These are phyloP conservation scores for Agarophyton chilense DNA, from an alignment of 23 red algal species.

Conservation along the genomic window DNA sequence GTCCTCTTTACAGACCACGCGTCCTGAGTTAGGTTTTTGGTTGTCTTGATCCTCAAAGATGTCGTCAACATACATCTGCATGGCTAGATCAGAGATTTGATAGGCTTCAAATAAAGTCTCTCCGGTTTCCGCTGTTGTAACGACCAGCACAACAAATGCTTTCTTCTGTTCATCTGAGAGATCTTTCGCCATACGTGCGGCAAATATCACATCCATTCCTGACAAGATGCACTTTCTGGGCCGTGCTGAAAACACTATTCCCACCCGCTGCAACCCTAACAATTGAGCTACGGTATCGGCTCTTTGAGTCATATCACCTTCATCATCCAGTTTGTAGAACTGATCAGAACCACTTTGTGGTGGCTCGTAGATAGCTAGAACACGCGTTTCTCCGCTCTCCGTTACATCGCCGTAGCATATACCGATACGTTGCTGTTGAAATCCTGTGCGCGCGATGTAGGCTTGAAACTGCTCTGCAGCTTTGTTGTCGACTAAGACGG, in stretches of 20 bases:
- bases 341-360: slow-evolving; percentile 83
- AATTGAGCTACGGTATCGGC: slow-evolving; percentile 77
- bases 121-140: slow-evolving; percentile 80
- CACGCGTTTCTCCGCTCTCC: slow-evolving; percentile 54
- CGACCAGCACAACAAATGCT: slow-evolving; percentile 87
- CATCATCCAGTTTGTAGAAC: slow-evolving; percentile 61
- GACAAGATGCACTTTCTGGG: slow-evolving; percentile 82
- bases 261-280: slow-evolving; percentile 76
- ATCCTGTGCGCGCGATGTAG: slow-evolving; percentile 69
- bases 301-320: slow-evolving; percentile 49
- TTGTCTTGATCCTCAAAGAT: slow-evolving; percentile 71
- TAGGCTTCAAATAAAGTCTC: slow-evolving; percentile 91
- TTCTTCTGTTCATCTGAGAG: slow-evolving; percentile 55
- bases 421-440: slow-evolving; percentile 82
- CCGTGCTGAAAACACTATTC: slow-evolving; percentile 82
- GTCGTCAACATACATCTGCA: slow-evolving; percentile 74
- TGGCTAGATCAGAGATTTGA: slow-evolving; percentile 88
- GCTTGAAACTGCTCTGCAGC: slow-evolving; percentile 83
- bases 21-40: slow-evolving; percentile 85
- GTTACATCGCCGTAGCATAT: slow-evolving; percentile 77
- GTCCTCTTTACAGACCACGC: slow-evolving; percentile 81
- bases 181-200: slow-evolving; percentile 44
- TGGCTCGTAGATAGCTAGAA: slow-evolving; percentile 94
- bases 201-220: slow-evolving; percentile 80
- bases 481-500: slow-evolving; percentile 66